Conservation (phyloP, 768 basidiomycete genomes). For the Xerocomellus amylosporus region DNA sequence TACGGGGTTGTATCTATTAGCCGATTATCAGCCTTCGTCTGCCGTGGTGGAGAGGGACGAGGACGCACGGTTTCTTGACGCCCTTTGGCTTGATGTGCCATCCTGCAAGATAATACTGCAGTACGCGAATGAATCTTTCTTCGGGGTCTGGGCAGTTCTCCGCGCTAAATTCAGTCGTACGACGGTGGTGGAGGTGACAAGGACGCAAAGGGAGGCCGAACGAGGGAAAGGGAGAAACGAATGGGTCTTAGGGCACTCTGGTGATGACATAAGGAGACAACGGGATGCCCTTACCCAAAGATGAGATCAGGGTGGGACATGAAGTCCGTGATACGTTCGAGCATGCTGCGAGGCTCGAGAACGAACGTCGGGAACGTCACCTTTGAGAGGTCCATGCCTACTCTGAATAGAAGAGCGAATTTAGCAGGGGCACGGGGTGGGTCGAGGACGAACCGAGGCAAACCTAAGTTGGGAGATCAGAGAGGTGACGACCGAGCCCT, state of each 20-base stretch:
- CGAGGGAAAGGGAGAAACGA: not conserved
- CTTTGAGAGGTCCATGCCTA: conserved; percentile 95
- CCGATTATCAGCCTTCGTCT: conserved; percentile 5
- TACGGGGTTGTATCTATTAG: conserved; percentile 85
- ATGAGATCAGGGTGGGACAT: conserved; percentile 98
- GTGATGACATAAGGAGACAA: conserved; percentile 11
- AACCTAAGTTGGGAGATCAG: conserved; percentile 88
- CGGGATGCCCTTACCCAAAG: conserved; percentile 66
- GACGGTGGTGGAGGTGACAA: not conserved
- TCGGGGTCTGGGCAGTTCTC: conserved; percentile 78
- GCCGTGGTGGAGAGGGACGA: not conserved
- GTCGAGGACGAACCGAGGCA: conserved; percentile 18
- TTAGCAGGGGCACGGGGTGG: conserved; percentile 7
- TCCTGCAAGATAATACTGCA: conserved; percentile 95
- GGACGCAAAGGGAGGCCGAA: not conserved
- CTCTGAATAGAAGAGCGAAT: conserved; percentile 42
- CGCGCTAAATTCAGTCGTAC: conserved; percentile 48
- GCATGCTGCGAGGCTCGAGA: conserved; percentile 93
- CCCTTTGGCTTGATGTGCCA: conserved; percentile 99
- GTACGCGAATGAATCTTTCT: conserved; percentile 86
- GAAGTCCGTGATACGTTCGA: conserved; percentile 98
- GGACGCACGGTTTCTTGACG: conserved; percentile 94
- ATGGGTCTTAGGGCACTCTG: conserved; percentile 23
- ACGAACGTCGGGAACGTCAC: conserved; percentile 95
- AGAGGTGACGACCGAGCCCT: conserved; percentile 85